Conservation (phyloP, 1,139 yeast species). For the Candida labiduridarum region DNA sequence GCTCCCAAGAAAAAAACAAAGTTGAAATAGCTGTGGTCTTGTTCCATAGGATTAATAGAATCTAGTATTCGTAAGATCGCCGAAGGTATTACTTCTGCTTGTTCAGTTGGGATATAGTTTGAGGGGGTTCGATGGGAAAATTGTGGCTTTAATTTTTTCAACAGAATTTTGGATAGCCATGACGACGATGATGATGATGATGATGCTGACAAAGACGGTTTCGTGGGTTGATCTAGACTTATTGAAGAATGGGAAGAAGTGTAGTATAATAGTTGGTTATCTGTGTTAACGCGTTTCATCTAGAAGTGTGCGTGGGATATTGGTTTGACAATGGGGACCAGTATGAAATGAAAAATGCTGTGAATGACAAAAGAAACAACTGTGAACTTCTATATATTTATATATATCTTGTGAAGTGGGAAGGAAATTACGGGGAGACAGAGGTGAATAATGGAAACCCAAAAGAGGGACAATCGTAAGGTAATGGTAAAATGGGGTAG, state of each 20-base stretch:
- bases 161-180: not conserved
- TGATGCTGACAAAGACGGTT: no score
- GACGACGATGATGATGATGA: not conserved
- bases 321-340: no score
- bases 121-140: not conserved
- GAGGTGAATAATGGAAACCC: no score
- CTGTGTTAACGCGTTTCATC: constrained; percentile 3
- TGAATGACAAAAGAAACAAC: no score
- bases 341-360: no score
- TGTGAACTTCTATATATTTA: no score
- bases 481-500: no score
- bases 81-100: not conserved
- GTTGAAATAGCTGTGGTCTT: constrained; percentile 11
- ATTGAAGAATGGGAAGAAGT: not conserved
- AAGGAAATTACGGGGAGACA: no score
- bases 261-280: not conserved
- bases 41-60: constrained; percentile 5
- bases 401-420: no score
- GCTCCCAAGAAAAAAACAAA: constrained; percentile 31
- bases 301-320: not conserved
- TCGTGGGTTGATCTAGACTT: not conserved
- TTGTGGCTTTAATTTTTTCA: not conserved
- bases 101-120: not conserved
- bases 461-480: no score
- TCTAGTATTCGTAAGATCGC: not conserved